Evolutionary conservation across 306 rosid genomes (phyloP), one percentile per base, ranked within the genome.

Genomic region (Casuarina cunninghamiana): DNA sequence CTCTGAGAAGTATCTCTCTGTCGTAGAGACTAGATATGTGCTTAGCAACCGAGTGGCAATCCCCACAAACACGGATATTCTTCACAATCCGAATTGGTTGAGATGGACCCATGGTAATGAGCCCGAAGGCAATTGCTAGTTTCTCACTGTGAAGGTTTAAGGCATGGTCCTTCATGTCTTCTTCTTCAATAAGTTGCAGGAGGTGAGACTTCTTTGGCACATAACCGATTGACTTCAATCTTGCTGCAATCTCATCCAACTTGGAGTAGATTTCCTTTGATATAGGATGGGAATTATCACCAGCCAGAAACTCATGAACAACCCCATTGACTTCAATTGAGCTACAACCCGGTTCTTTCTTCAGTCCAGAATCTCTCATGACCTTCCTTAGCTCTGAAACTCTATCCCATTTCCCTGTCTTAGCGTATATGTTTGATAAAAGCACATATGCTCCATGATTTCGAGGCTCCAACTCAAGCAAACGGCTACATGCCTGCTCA

Each of bases 21-120:
- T 54, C 65, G 32, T 88, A 88, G 73, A 83, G 73, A 69, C 72
- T 80, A 8, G 91, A 90, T 78, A 87, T 38, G 49, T 86, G 93
- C 86, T 88, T 90, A 70, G 92, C 88, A 72, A 87, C 87, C 32
- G 85, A 75, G 48, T 90, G 91, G 26, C 89, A 90, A 77, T 87
- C 91, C 54, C 89, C 82, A 72, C 93, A 90, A 74, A 90, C 82
- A 38, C 90, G 91, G 72, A 90, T 89, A 82, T 90, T 90, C 85
- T 88, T 88, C 86, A 88, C 87, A 63, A 90, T 83, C 45, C 86
- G 86, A 83, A 88, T 86, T 5, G 91, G 88, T 63, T 87, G 93
- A 81, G 88, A 78, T 6, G 87, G 80, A 12, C 48, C 76, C 21
- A 80, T 65, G 75, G 84, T 85, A 38, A 88, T 85, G 51, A 88